phyloP scores from a whole-genome alignment of 306 rosid species.

The Castanea crenata region DNA sequence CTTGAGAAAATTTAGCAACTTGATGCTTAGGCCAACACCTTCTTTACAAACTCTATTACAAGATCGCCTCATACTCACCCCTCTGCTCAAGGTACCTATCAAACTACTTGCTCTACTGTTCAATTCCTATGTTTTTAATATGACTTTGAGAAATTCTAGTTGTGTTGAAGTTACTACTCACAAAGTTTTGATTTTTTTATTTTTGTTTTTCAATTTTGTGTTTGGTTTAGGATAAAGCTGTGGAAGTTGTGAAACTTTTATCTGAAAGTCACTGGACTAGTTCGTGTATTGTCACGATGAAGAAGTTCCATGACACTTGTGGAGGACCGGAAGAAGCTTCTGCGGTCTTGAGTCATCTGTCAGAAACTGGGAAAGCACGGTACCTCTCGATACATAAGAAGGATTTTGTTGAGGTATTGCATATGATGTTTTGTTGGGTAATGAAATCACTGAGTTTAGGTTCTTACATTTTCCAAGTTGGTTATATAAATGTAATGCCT shows the following conservation, averaged over 20 bases:
- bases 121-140: neutral
- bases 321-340: slow-evolving; percentile 67
- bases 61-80: slow-evolving; percentile 42
- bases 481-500: neutral
- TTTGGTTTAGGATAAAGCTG: slow-evolving; percentile 58
- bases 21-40: slow-evolving; percentile 32
- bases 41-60: slow-evolving; percentile 36
- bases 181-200: no score
- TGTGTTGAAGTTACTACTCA: no score
- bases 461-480: neutral
- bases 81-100: slow-evolving; percentile 55
- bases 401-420: slow-evolving; percentile 61
- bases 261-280: slow-evolving; percentile 74
- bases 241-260: slow-evolving; percentile 47
- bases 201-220: neutral
- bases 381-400: slow-evolving; percentile 47
- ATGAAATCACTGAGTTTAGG: neutral
- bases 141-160: no score
- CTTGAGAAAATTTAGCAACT: slow-evolving; percentile 39
- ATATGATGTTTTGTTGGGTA: neutral
- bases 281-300: slow-evolving; percentile 61
- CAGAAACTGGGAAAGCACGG: slow-evolving; percentile 62
- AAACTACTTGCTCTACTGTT: neutral
- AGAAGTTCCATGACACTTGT: slow-evolving; percentile 63
- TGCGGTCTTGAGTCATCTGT: slow-evolving; percentile 60